Base-by-base conservation (phyloP, 2,329 filamentous ascomycete species). In the Alternaria longipes region DNA sequence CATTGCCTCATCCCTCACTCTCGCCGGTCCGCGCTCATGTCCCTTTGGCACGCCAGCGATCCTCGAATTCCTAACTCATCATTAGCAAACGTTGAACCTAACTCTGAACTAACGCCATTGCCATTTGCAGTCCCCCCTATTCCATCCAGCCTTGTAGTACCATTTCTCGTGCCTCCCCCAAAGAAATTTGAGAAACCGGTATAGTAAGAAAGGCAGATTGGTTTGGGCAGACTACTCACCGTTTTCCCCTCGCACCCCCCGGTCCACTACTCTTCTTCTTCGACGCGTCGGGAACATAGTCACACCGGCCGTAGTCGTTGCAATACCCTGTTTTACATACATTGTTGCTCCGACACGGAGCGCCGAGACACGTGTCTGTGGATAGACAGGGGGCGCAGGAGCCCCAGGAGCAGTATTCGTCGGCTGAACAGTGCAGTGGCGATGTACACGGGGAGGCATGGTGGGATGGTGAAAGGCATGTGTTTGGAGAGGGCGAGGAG, bases 321-420 rank as follows among this genome's bases (percentile, higher is more conserved):
- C 76, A 78, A 47, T 67, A 74, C 0, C 75, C 75, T 0, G 74
- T 77, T 53, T 74, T 76, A 38, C 76, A 78, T n/a, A 61, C 66
- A 32, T 72, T 70, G 38, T 68, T 72, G 28, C 60, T 70, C 32
- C 60, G 67, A 60, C 76, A 78, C 0, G 49, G 53, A 0, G 62
- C 60, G 5, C 74, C 74, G 5, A 75, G 64, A 51, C 74, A 77
- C 1, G 64, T 55, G 20, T 71, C 71, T 0, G 22, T 45, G 0
- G 57, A 5, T 0, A 32, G 55, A 42, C 76, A 78, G 0, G 61
- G 28, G 8, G 62, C 65, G 50, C 76, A 78, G 1, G 63, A 9
- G 2, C 73, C 71, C 73, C 73, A 75, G 50, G 66, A 62, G 54
- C 74, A 77, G 63, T 67, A 75, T 26, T 69, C 56, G 51, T 73